These are phyloP conservation scores for Escovopsis sp. DNA, from an alignment of 2,329 filamentous ascomycete species.

Conservation along the genomic window DNA sequence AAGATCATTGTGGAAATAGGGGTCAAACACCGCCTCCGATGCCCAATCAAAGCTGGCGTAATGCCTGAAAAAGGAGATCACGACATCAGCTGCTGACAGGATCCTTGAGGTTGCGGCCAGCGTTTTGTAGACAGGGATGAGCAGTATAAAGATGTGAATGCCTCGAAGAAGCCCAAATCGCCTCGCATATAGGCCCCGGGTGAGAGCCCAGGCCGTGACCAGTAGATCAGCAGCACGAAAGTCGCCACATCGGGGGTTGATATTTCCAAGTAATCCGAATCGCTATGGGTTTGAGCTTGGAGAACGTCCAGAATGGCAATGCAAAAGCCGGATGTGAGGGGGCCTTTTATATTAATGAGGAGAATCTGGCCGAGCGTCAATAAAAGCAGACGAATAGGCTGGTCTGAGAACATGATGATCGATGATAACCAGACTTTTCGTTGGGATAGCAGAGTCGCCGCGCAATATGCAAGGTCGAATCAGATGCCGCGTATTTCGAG, in stretches of 20 bases:
- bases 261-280: slow-evolving; percentile 43
- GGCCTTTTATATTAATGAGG: slow-evolving; percentile 30
- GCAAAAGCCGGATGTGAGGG: slow-evolving; percentile 38
- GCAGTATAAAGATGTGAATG: slow-evolving; percentile 48
- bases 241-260: slow-evolving; percentile 43
- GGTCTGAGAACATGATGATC: too few species aligned
- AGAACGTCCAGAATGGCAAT: slow-evolving; percentile 39
- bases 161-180: slow-evolving; percentile 52
- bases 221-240: slow-evolving; percentile 42
- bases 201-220: slow-evolving; percentile 47
- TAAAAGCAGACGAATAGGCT: too few species aligned
- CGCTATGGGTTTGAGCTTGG: slow-evolving; percentile 51
- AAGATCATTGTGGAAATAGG: slow-evolving; percentile 38
- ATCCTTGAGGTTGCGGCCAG: slow-evolving; percentile 22
- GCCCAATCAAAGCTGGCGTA: slow-evolving; percentile 49
- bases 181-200: slow-evolving; percentile 47
- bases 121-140: slow-evolving; percentile 45
- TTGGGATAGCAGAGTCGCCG: slow-evolving; percentile 39
- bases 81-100: slow-evolving; percentile 33
- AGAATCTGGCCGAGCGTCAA: slow-evolving; percentile 22
- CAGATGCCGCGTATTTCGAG: slow-evolving; percentile 42
- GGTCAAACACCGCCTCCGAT: slow-evolving; percentile 39
- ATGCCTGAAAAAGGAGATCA: slow-evolving; percentile 47
- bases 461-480: slow-evolving; percentile 53
- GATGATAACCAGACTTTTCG: slow-evolving; percentile 16